Conservation (phyloP, 768 basidiomycete species). For the Agaricus subrufescens region DNA sequence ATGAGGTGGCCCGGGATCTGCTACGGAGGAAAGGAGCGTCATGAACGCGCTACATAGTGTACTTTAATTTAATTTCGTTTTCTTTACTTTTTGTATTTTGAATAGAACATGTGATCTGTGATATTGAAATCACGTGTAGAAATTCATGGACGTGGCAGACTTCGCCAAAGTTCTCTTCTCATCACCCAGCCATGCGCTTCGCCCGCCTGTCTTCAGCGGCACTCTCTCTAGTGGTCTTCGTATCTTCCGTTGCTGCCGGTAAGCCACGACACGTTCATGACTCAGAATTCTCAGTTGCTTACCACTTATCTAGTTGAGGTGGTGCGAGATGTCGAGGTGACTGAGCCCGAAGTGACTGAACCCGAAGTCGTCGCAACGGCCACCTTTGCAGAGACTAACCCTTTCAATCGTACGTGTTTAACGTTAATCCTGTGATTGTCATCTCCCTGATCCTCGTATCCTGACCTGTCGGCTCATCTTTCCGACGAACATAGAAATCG, state of each 20-base stretch:
- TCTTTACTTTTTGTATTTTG: no score
- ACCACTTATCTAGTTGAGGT: slow-evolving; percentile 14
- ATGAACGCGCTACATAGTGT: neutral
- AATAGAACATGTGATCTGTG: neutral
- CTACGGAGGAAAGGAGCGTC: slow-evolving; percentile 45
- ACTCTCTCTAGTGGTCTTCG: slow-evolving; percentile 2
- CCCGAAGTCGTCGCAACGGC: slow-evolving; percentile 53
- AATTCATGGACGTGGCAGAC: slow-evolving; percentile 9
- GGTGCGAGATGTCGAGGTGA: slow-evolving; percentile 21
- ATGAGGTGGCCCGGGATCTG: slow-evolving; percentile 67
- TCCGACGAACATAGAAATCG: slow-evolving; percentile 47
- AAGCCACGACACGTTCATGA: neutral
- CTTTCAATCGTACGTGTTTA: slow-evolving; percentile 64
- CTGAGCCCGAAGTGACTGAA: slow-evolving; percentile 44
- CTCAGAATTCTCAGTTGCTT: neutral
- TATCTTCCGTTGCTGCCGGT: slow-evolving; percentile 9
- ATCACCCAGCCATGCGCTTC: slow-evolving; percentile 1
- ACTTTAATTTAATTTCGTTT: neutral
- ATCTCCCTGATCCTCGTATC: neutral
- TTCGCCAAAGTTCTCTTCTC: neutral
- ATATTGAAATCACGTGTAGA: neutral
- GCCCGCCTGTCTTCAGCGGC: neutral
- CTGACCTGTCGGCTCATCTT: slow-evolving; percentile 14
- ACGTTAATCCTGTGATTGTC: neutral
- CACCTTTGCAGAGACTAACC: slow-evolving; percentile 66